Base-by-base conservation (phyloP, 768 basidiomycete species). In the Tubosaeta brunneosetosa region DNA sequence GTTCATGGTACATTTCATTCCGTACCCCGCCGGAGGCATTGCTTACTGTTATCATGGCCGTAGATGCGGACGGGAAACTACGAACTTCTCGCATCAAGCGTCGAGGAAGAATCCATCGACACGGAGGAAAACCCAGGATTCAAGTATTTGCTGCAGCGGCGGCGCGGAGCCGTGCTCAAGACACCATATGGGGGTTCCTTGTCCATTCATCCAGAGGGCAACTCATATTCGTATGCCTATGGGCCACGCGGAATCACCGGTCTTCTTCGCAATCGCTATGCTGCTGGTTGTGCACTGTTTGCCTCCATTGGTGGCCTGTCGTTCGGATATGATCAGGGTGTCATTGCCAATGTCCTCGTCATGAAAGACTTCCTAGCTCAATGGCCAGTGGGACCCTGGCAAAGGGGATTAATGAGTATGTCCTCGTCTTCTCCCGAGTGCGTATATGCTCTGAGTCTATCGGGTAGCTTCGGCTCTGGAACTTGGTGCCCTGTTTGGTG, bases 321-420 rank as follows among this genome's bases (percentile, higher is more conserved):
- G 13, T 91, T 91, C 66, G 88, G 88, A 9, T 91, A 91, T 62
- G 88, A 90, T 60, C 88, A 91, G 62, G 88, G 88, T 34, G 89
- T 91, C 50, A 89, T 92, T 57, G 86, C 90, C 3, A 92, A 91
- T 64, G 83, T 92, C 13, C 76, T 92, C 12, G 87, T 91, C 12
- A 91, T 91, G 89, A 71, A 75, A 37, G 85, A 89, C 59, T 92
- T 92, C 58, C 57, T 80, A 26, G 58, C 69, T 45, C 76, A 82
- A 9, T 92, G 86, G 83, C 85, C 85, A 5, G 70, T 88, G 3
- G 81, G 83, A 6, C 78, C 88, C 0, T 74, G 85, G 70, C 82
- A 91, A 70, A 84, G 82, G 60, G 90, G 90, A 5, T 69, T 79
- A 17, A 86, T 91, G 80, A 91, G 90, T 91, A 61, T 51, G 81